These are phyloP conservation scores for Salix koriyanagi DNA, from an alignment of 345 rosid species.

Conservation along the genomic window DNA sequence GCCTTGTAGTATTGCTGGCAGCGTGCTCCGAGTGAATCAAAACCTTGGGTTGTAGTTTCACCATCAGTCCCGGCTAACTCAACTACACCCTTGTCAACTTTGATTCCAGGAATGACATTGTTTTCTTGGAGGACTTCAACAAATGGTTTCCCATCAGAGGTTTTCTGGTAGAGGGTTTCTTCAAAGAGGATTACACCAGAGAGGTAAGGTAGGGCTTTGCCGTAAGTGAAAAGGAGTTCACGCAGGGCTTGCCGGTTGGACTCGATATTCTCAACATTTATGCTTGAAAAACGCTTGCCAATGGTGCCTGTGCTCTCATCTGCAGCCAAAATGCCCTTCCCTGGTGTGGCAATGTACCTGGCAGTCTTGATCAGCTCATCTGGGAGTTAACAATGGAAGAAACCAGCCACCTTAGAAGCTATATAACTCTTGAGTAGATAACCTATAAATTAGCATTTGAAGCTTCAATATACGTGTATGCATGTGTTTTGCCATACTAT, in stretches of 20 bases:
- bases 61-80: slow-evolving; percentile 78
- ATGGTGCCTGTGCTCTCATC: slow-evolving; percentile 98
- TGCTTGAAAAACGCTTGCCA: slow-evolving; percentile 87
- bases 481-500: no score
- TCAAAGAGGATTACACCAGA: slow-evolving; percentile 93
- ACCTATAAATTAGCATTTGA: no score
- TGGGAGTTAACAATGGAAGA: slow-evolving; percentile 25
- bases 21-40: slow-evolving; percentile 70
- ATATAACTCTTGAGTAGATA: background rate
- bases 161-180: slow-evolving; percentile 89
- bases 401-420: background rate
- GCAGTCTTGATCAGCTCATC: slow-evolving; percentile 89
- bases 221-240: slow-evolving; percentile 85
- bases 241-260: slow-evolving; percentile 91
- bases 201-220: slow-evolving; percentile 62
- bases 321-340: slow-evolving; percentile 91
- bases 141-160: slow-evolving; percentile 68
- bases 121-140: slow-evolving; percentile 79
- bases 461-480: no score
- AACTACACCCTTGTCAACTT: slow-evolving; percentile 92
- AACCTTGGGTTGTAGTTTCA: slow-evolving; percentile 97
- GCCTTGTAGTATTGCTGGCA: slow-evolving; percentile 90
- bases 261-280: slow-evolving; percentile 84
- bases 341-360: slow-evolving; percentile 84
- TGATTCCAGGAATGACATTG: slow-evolving; percentile 79